These are phyloP conservation scores for Pyrrhoderma noxium DNA, from an alignment of 1,284 basidiomycete genomes.

Conservation along the genomic window DNA sequence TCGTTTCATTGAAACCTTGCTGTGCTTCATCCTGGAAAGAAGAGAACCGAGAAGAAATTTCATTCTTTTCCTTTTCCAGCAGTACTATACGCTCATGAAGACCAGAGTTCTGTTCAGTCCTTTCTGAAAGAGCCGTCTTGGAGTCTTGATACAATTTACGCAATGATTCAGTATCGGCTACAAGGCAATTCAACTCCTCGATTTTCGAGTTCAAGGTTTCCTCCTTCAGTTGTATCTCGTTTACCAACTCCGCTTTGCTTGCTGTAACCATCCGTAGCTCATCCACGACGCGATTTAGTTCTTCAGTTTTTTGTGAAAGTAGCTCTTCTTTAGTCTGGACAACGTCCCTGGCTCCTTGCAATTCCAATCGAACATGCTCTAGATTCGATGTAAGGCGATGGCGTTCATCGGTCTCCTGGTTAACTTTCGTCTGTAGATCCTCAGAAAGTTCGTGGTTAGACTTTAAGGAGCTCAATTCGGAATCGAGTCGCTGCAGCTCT, in stretches of 20 bases:
- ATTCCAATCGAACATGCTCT: neutral
- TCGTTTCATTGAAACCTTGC: conserved; percentile 1
- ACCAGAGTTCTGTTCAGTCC: neutral
- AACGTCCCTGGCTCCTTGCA: neutral
- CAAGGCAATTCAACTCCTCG: conserved; percentile 1
- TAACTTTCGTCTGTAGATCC: neutral
- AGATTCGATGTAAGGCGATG: conserved; percentile 1
- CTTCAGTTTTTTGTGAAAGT: neutral
- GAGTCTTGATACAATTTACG: neutral
- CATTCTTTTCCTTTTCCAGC: conserved; percentile 9
- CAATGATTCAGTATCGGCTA: conserved; percentile 1
- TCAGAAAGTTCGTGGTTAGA: neutral
- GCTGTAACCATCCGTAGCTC: conserved; percentile 6
- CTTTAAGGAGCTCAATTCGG: conserved; percentile 1
- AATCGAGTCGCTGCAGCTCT: conserved; percentile 4
- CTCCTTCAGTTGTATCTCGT: conserved; percentile 1
- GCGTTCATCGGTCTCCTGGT: neutral
- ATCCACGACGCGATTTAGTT: neutral
- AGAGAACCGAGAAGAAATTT: conserved; percentile 6
- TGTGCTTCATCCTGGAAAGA: conserved; percentile 10
- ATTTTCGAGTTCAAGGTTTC: neutral
- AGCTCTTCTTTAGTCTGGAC: conserved; percentile 3
- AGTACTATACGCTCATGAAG: neutral
- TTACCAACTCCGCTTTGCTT: neutral
- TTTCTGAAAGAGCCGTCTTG: neutral